Base-by-base conservation (phyloP, 371 early-diverging fungal genomes). In the Nematocida ausubeli region DNA sequence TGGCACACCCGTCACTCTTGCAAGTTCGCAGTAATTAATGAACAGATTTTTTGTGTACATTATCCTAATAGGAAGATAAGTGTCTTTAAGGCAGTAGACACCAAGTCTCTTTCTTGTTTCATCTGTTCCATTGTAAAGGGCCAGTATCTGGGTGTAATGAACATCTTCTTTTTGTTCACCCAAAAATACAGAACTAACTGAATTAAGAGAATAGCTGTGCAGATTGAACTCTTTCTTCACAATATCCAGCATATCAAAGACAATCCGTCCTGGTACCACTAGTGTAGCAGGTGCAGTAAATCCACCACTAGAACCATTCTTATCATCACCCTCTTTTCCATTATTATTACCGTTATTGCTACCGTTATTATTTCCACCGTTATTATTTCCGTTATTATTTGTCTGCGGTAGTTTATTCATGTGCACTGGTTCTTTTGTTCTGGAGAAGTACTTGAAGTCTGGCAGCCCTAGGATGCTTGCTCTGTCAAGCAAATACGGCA, bases 161-260 rank as follows among this genome's bases (percentile, higher is more conserved):
- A 99, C 96, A 84, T 99, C 99, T 86, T 98, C 98, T 85, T 99
- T 99, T 88, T 97, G 96, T 83, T 97, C 98, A 52, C 91, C 92
- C 56, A 99, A 85, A 80, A 98, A 98, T 79, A 95, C 92, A 9
- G 94, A 91, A 84, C 90, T 93, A 7, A 99, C 98, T 24, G 95
- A 89, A 85, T 99, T 99, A 30, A 99, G 88, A 0, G 98, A 90
- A 82, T 96, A 98, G 2, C 93, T 93, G 60, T 97, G 89, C 71
- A 99, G 87, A 81, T 96, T 96, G 84, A 95, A 90, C 64, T 98
- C 98, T 66, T 95, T 89, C 81, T 92, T 92, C 88, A 99, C 94
- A 40, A 95, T 91, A 66, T 92, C 93, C 34, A 95, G 87, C 81
- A 98, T 87, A 85, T 99, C 99, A 62, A 98, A 85, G 71, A 95